Conservation (phyloP, 164 flowering plant genomes). For the Vitis rupestris region DNA sequence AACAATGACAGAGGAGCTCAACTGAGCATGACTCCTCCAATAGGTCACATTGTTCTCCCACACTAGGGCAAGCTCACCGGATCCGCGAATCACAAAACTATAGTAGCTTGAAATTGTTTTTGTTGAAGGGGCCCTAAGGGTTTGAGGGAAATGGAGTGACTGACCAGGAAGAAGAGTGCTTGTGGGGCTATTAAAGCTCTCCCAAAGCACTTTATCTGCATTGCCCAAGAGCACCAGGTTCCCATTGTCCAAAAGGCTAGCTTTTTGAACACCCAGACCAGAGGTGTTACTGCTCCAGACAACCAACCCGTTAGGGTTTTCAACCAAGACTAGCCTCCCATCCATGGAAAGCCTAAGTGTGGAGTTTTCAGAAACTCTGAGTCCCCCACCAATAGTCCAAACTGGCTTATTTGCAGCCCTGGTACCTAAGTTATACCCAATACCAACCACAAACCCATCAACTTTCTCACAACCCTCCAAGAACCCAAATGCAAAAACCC, state of each 20-base stretch:
- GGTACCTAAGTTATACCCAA: slow-evolving; percentile 40
- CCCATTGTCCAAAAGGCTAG: slow-evolving; percentile 47
- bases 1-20: slow-evolving; percentile 23
- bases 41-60: slow-evolving; percentile 62
- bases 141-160: slow-evolving; percentile 38
- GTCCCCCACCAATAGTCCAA: slow-evolving; percentile 52
- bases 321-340: slow-evolving; percentile 41
- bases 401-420: slow-evolving; percentile 41
- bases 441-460: slow-evolving; percentile 37
- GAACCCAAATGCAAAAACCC: slow-evolving; percentile 55
- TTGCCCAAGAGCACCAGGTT: slow-evolving; percentile 39
- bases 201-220: slow-evolving; percentile 38
- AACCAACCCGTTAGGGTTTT: slow-evolving; percentile 31
- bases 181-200: slow-evolving; percentile 54
- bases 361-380: slow-evolving; percentile 47
- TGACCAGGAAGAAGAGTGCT: slow-evolving; percentile 55
- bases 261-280: slow-evolving; percentile 42
- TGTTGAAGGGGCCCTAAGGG: slow-evolving; percentile 47
- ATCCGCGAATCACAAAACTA: slow-evolving; percentile 29
- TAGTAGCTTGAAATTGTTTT: slow-evolving; percentile 42
- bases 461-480: slow-evolving; percentile 25
- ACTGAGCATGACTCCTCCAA: slow-evolving; percentile 36
- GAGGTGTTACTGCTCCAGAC: slow-evolving; percentile 53
- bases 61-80: slow-evolving; percentile 42
- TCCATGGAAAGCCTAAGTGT: slow-evolving; percentile 44